Conservation (phyloP, 768 basidiomycete species). For the Dioszegia crocea region DNA sequence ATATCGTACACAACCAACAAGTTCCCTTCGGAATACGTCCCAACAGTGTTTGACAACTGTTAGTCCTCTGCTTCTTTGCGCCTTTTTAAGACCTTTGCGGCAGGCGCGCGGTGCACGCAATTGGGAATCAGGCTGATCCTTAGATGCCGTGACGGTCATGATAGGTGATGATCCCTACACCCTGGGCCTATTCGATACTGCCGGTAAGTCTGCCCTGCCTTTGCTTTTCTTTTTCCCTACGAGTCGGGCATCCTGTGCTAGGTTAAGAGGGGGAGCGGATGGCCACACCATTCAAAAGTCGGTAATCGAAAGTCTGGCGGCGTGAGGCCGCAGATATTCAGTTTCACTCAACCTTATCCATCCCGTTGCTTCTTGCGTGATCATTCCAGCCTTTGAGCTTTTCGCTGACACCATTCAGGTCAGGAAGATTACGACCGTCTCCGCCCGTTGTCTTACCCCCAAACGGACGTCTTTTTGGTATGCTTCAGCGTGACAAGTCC, state of each 20-base stretch:
- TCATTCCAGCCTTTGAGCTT: too few relatives aligned
- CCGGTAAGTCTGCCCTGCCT: constrained; percentile 68
- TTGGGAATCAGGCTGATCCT: background rate
- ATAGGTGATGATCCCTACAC: constrained; percentile 99
- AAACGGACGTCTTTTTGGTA: constrained; percentile 98
- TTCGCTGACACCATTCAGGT: constrained; percentile 17
- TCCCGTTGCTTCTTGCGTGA: too few relatives aligned
- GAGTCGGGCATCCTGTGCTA: background rate
- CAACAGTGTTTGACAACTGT: constrained; percentile 64
- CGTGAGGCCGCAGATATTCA: too few relatives aligned
- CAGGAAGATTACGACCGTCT: constrained; percentile 99
- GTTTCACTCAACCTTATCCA: background rate
- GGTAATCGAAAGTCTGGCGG: too few relatives aligned
- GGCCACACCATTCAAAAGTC: too few relatives aligned
- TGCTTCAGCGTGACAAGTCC: constrained; percentile 99
- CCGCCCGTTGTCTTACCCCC: constrained; percentile 97
- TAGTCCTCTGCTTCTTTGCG: constrained; percentile 17
- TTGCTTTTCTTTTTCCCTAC: background rate
- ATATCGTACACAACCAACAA: constrained; percentile 51
- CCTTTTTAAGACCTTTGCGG: background rate
- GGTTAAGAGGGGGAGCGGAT: too few relatives aligned
- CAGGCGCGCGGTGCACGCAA: constrained; percentile 61
- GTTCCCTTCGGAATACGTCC: constrained; percentile 79
- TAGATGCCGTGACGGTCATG: constrained; percentile 94
- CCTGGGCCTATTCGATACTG: constrained; percentile 95